These are phyloP conservation scores for Corymbia citriodora DNA, from an alignment of 441 rosid species.

Conservation along the genomic window DNA sequence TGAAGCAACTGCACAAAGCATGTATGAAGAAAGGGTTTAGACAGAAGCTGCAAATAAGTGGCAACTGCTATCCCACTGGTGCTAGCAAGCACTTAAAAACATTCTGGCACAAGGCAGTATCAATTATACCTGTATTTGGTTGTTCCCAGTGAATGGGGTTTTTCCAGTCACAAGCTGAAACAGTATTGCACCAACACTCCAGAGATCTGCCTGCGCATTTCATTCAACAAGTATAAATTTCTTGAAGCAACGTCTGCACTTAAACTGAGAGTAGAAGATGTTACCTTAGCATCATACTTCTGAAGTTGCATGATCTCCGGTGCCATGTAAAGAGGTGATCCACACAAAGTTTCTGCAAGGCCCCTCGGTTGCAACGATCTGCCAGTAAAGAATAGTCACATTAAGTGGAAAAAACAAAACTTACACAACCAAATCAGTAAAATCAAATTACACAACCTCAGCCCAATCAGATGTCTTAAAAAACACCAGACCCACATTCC, in stretches of 20 bases:
- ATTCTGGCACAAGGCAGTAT: background rate
- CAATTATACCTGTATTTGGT: constrained; percentile 70
- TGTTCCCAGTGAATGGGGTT: constrained; percentile 91
- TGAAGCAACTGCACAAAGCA: constrained; percentile 70
- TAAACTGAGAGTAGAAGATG: constrained; percentile 3
- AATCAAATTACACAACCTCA: background rate
- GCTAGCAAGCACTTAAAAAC: background rate
- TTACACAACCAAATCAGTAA: background rate
- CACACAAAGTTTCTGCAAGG: constrained; percentile 97
- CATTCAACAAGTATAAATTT: constrained; percentile 22
- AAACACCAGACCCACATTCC: background rate
- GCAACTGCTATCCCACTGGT: background rate
- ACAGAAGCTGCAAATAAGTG: constrained; percentile 7
- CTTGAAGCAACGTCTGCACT: background rate
- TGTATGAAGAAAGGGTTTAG: constrained; percentile 9
- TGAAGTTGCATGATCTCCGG: constrained; percentile 99
- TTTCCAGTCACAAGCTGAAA: constrained; percentile 92
- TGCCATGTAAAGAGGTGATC: constrained; percentile 99
- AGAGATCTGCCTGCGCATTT: constrained; percentile 93
- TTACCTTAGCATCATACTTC: constrained; percentile 98
- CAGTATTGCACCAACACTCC: constrained; percentile 97
- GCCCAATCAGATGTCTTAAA: background rate
- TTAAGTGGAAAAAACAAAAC: background rate
- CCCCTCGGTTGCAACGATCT: constrained; percentile 94
- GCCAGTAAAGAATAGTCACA: constrained; percentile 16